Evolutionary conservation across 1,284 basidiomycete species (phyloP).

Genomic region (Heterobasidion occidentale): DNA sequence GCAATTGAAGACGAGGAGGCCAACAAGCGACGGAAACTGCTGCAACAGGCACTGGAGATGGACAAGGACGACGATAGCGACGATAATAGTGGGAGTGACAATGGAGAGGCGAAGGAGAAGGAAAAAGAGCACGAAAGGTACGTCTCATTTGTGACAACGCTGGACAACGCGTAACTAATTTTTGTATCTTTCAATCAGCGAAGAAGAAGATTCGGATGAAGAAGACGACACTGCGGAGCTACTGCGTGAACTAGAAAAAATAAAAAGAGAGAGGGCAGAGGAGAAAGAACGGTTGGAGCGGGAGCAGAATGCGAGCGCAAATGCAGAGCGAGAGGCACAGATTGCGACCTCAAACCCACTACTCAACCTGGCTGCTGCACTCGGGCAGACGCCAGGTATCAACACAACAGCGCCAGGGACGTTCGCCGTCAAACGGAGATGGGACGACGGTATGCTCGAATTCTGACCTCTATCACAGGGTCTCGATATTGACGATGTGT

Average conservation of each 20-base stretch:
- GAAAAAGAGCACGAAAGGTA: conserved; percentile 20
- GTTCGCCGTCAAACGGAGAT: conserved; percentile 87
- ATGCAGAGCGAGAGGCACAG: conserved; percentile 68
- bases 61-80: conserved; percentile 82
- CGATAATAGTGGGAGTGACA: conserved; percentile 41
- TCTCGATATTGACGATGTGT: neutral
- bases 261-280: conserved; percentile 89
- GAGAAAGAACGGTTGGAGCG: conserved; percentile 81
- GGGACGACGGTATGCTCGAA: conserved; percentile 74
- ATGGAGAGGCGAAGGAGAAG: conserved; percentile 24
- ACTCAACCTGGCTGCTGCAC: conserved; percentile 81
- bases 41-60: conserved; percentile 78
- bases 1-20: conserved; percentile 56
- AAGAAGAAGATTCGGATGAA: conserved; percentile 51
- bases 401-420: conserved; percentile 75
- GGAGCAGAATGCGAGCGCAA: conserved; percentile 62
- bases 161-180: neutral
- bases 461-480: neutral
- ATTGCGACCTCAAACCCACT: conserved; percentile 84
- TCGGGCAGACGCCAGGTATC: conserved; percentile 63
- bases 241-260: conserved; percentile 89
- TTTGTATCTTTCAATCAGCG: conserved; percentile 21
- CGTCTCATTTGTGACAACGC: neutral
- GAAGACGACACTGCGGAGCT: conserved; percentile 91
- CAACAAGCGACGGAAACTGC: conserved; percentile 70